Percentiles rank a stretch among this genome's conserved stretches.
Evolutionary conservation across 2,329 filamentous ascomycete species (phyloP).

Genomic region (Phialocephala subalpina): DNA sequence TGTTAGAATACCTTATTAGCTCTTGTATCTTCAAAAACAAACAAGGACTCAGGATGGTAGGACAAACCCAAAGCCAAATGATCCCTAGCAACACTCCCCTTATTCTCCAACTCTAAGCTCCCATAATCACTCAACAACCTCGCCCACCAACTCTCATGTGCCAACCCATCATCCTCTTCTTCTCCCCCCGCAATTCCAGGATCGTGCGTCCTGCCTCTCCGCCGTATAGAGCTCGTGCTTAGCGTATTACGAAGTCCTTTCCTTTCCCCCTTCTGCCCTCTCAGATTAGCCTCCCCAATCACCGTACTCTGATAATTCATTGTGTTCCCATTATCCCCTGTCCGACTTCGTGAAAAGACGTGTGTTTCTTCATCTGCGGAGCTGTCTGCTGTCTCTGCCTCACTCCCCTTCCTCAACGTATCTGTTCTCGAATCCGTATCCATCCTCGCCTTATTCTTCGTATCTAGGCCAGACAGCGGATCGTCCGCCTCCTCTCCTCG

Average conservation of each 20-base stretch:
- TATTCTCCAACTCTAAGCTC: slow-evolving; percentile 80
- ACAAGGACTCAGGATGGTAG: slow-evolving; percentile 12
- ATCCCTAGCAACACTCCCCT: slow-evolving; percentile 83
- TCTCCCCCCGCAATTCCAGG: slow-evolving; percentile 6
- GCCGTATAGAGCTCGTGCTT: slow-evolving; percentile 29
- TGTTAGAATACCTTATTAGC: slow-evolving; percentile 45
- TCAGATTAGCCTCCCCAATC: no score
- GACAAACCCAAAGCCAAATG: slow-evolving; percentile 77
- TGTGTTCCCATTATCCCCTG: slow-evolving; percentile 18
- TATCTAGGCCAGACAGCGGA: not conserved
- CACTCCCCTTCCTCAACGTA: slow-evolving; percentile 1
- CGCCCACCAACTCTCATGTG: slow-evolving; percentile 61
- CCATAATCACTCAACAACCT: slow-evolving; percentile 55
- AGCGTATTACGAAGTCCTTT: slow-evolving; percentile 15
- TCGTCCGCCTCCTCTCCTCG: not conserved
- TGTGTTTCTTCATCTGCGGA: slow-evolving; percentile 49
- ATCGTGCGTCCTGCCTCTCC: slow-evolving; percentile 21
- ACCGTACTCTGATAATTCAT: slow-evolving; percentile 38
- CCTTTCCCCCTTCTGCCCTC: slow-evolving; percentile 1
- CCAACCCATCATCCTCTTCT: slow-evolving; percentile 31
- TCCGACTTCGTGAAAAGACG: slow-evolving; percentile 43
- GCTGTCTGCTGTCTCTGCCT: slow-evolving; percentile 31
- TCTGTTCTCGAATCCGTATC: slow-evolving; percentile 1
- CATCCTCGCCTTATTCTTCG: not conserved
- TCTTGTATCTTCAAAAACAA: not conserved